Conservation (phyloP, 331 rosid genomes). For the Dryas integrifolia region DNA sequence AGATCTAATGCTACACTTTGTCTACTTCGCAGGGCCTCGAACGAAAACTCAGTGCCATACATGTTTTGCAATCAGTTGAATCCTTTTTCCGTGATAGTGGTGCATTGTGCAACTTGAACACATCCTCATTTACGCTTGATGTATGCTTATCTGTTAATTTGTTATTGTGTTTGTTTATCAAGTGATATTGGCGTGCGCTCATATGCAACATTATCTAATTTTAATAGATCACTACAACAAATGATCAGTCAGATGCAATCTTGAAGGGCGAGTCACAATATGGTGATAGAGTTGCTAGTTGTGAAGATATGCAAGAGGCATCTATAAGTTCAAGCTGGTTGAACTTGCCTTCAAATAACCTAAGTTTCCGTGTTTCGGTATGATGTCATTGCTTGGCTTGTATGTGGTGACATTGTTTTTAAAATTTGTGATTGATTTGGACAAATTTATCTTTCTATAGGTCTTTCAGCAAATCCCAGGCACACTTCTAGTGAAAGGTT, state of each 20-base stretch:
- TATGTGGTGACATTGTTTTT: conserved; percentile 22
- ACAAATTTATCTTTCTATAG: conserved; percentile 30
- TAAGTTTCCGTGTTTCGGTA: conserved; percentile 60
- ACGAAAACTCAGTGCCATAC: conserved; percentile 60
- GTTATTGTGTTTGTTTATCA: conserved; percentile 7
- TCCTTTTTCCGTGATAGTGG: conserved; percentile 46
- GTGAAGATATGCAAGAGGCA: conserved; percentile 31
- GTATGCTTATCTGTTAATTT: conserved; percentile 40
- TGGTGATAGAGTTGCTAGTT: conserved; percentile 27
- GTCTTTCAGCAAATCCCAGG: conserved; percentile 83
- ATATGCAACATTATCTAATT: conserved; percentile 23
- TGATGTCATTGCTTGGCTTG: conserved; percentile 17
- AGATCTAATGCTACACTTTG: conserved; percentile 15
- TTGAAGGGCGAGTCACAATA: conserved; percentile 42
- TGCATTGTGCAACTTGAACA: conserved; percentile 57
- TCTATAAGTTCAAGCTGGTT: conserved; percentile 32
- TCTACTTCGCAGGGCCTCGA: conserved; percentile 56
- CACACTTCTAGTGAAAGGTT: conserved; percentile 70
- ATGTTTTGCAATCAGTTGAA: conserved; percentile 62
- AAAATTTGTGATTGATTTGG: conserved; percentile 14
- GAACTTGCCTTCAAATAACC: conserved; percentile 31
- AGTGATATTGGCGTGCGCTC: conserved; percentile 16
- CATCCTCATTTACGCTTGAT: conserved; percentile 65
- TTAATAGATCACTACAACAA: conserved; percentile 50
- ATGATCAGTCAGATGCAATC: conserved; percentile 49